Percentiles rank a stretch among this genome's conserved stretches.
Conservation (phyloP, 441 rosid species). For the Cnidoscolus chayamansa region DNA sequence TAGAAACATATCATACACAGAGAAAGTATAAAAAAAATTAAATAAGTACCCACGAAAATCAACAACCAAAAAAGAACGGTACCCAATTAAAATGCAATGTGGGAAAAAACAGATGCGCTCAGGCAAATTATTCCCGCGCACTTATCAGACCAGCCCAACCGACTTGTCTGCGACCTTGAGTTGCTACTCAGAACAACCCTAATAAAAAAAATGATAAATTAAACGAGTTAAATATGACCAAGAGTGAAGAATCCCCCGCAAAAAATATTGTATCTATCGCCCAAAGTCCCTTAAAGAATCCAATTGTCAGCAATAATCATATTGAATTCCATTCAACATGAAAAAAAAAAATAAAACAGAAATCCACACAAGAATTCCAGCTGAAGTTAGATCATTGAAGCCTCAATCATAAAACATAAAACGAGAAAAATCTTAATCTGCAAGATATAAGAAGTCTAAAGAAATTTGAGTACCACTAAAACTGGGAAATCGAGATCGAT, state of each 20-base stretch:
- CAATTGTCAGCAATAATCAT: background rate
- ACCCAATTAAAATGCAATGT: too few relatives aligned
- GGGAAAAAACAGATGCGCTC: background rate
- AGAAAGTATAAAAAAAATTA: background rate
- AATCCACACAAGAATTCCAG: background rate
- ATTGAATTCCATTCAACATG: background rate
- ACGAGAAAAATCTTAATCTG: background rate
- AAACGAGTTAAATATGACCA: background rate
- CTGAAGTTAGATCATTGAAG: background rate
- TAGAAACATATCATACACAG: too few relatives aligned
- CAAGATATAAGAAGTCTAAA: background rate
- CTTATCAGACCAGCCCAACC: background rate
- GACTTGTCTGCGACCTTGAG: background rate
- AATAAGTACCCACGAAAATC: background rate
- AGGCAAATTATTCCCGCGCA: background rate
- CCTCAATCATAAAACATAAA: background rate
- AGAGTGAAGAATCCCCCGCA: background rate
- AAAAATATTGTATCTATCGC: background rate
- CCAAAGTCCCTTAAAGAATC: background rate
- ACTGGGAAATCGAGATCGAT: slow-evolving; percentile 15
- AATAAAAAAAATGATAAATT: background rate
- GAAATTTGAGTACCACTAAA: slow-evolving; percentile 12
- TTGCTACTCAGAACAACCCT: background rate
- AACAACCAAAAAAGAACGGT: background rate
- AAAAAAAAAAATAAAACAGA: background rate